phyloP scores from a whole-genome alignment of 176 grass and related monocot species.

The Lolium rigidum region DNA sequence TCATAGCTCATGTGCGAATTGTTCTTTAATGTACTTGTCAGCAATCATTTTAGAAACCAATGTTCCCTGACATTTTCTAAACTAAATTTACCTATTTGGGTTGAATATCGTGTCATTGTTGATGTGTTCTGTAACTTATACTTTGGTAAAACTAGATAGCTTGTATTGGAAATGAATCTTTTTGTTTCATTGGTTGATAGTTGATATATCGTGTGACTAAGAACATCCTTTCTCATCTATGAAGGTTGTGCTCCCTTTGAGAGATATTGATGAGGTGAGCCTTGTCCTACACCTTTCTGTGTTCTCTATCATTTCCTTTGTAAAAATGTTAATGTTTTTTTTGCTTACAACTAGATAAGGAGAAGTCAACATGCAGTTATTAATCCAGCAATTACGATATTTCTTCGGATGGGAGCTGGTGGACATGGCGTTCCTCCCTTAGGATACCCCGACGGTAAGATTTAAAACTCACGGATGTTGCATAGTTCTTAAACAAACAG shows the following conservation, averaged over 20 bases:
- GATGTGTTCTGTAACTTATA: neutral
- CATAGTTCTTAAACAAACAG: neutral
- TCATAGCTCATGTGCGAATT: neutral
- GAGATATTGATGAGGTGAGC: conserved; percentile 87
- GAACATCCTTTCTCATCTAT: conserved; percentile 30
- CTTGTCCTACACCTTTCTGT: conserved; percentile 28
- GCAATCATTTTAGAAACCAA: neutral
- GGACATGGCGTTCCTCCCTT: conserved; percentile 96
- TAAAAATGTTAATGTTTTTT: conserved; percentile 33
- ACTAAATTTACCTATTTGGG: neutral
- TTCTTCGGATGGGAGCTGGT: conserved; percentile 90
- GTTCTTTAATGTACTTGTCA: neutral
- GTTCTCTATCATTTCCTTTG: conserved; percentile 23
- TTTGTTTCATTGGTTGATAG: neutral
- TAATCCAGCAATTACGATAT: conserved; percentile 98
- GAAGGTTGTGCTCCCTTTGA: conserved; percentile 81
- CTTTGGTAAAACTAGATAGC: neutral
- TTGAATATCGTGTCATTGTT: neutral
- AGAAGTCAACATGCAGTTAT: conserved; percentile 95
- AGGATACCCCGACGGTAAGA: conserved; percentile 85
- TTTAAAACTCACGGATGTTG: conserved; percentile 11
- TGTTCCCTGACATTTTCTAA: neutral
- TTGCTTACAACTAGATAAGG: conserved; percentile 66
- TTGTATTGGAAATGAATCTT: conserved; percentile 5
- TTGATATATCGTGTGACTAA: conserved; percentile 42